Conservation (phyloP, 108 stramenopile species). For the Chaetoceros tenuissimus region DNA sequence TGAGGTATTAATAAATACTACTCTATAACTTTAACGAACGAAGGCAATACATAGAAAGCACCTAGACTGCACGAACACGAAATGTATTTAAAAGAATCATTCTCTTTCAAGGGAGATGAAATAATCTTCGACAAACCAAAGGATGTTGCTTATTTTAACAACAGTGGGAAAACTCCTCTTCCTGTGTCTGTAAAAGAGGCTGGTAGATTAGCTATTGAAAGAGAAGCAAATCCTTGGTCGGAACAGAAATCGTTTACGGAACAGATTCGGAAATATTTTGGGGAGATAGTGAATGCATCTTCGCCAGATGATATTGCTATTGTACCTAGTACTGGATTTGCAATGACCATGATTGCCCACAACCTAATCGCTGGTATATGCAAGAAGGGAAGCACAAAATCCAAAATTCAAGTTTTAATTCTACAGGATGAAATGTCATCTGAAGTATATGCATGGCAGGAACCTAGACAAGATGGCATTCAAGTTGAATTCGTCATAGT, state of each 20-base stretch:
- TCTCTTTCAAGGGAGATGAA: no score
- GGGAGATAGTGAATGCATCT: conserved; percentile 19
- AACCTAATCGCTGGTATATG: conserved; percentile 19
- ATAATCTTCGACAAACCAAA: neutral
- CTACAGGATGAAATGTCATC: conserved; percentile 45
- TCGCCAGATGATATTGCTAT: conserved; percentile 36
- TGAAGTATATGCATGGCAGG: conserved; percentile 50
- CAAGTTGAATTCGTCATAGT: conserved; percentile 32
- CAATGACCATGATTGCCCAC: conserved; percentile 40
- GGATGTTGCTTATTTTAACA: conserved; percentile 27
- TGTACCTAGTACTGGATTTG: conserved; percentile 43
- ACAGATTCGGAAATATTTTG: conserved; percentile 28
- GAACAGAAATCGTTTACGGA: neutral
- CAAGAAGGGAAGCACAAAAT: neutral
- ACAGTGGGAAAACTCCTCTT: conserved; percentile 31
- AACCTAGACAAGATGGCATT: conserved; percentile 11
- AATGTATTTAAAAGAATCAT: no score
- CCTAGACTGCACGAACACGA: no score
- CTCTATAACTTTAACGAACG: no score
- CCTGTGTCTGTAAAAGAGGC: conserved; percentile 14
- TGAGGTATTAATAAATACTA: no score
- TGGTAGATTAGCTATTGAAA: conserved; percentile 15
- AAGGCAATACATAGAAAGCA: no score
- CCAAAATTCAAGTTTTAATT: conserved; percentile 21
- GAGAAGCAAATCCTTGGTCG: conserved; percentile 16